Percentiles rank a stretch among this genome's conserved stretches.
These are phyloP conservation scores for Stachybotrys elegans DNA, from an alignment of 2,329 filamentous ascomycete species.

Conservation along the genomic window DNA sequence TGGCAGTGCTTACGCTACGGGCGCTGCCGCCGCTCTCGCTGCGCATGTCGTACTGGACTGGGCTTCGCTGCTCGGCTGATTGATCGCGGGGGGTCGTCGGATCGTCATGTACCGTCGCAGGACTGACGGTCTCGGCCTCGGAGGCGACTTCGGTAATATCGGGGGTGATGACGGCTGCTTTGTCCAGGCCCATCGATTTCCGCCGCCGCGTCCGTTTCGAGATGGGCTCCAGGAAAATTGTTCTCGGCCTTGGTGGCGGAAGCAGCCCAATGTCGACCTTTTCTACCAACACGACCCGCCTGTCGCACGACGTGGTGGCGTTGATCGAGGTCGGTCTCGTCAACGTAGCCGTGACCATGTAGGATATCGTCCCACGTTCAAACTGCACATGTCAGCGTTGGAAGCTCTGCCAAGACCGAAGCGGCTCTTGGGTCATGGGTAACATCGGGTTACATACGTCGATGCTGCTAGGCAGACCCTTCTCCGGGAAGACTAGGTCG, in stretches of 20 bases:
- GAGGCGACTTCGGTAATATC: conserved; percentile 32
- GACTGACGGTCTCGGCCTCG: conserved; percentile 33
- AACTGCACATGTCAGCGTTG: conserved; percentile 60
- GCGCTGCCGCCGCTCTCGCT: conserved; percentile 65
- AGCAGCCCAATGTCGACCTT: conserved; percentile 79
- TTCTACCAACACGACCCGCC: conserved; percentile 74
- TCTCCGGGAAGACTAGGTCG: conserved; percentile 63
- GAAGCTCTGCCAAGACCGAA: not conserved
- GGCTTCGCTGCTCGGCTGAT: conserved; percentile 31
- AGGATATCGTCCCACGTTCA: conserved; percentile 87
- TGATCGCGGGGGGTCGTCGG: conserved; percentile 30
- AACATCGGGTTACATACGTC: conserved; percentile 71
- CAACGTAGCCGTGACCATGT: conserved; percentile 83
- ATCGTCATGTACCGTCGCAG: conserved; percentile 35
- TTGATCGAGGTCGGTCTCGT: conserved; percentile 84
- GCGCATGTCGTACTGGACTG: conserved; percentile 48
- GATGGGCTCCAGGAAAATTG: conserved; percentile 83
- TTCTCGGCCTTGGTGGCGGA: conserved; percentile 67
- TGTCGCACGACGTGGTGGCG: conserved; percentile 73
- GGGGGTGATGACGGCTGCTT: conserved; percentile 33
- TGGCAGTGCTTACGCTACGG: conserved; percentile 60
- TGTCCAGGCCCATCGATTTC: conserved; percentile 43
- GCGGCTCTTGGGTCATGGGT: no score
- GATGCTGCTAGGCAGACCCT: conserved; percentile 81
- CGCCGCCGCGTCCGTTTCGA: conserved; percentile 64